phyloP scores from a whole-genome alignment of 2,329 filamentous ascomycete genomes.

The Dichotomopilus funicola region DNA sequence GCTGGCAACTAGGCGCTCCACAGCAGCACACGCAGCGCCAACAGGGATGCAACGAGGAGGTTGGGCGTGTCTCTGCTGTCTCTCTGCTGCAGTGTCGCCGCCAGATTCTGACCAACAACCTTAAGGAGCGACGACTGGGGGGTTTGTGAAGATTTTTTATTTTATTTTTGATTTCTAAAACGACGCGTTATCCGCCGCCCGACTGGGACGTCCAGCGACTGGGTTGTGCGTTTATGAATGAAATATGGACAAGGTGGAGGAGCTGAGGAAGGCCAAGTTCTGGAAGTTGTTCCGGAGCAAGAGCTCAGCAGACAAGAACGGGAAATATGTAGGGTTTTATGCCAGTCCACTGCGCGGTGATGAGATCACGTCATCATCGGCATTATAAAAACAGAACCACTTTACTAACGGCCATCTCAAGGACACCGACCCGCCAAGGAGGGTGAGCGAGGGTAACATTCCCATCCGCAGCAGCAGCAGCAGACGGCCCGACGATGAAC shows the following conservation, averaged over 20 bases:
- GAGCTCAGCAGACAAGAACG: slow-evolving; percentile 34
- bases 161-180: not conserved
- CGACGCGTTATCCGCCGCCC: not conserved
- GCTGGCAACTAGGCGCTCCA: slow-evolving; percentile 1
- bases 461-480: slow-evolving; percentile 22
- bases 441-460: slow-evolving; percentile 32
- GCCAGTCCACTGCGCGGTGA: no score
- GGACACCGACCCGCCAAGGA: slow-evolving; percentile 28
- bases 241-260: slow-evolving; percentile 16
- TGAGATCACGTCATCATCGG: not conserved
- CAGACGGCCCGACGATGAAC: not conserved
- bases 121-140: no score
- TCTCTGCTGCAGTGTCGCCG: no score
- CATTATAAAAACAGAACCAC: slow-evolving; percentile 5
- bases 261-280: slow-evolving; percentile 38
- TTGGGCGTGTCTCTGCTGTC: not conserved
- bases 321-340: slow-evolving; percentile 30
- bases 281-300: slow-evolving; percentile 45
- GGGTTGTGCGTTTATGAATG: not conserved
- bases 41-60: not conserved
- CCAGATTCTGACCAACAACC: no score
- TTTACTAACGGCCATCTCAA: slow-evolving; percentile 13
- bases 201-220: not conserved
- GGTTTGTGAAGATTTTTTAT: not conserved
- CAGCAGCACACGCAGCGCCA: not conserved